Evolutionary conservation across 208 protist genomes (phyloP).

Genomic region (Tritrichomonas musculus): DNA sequence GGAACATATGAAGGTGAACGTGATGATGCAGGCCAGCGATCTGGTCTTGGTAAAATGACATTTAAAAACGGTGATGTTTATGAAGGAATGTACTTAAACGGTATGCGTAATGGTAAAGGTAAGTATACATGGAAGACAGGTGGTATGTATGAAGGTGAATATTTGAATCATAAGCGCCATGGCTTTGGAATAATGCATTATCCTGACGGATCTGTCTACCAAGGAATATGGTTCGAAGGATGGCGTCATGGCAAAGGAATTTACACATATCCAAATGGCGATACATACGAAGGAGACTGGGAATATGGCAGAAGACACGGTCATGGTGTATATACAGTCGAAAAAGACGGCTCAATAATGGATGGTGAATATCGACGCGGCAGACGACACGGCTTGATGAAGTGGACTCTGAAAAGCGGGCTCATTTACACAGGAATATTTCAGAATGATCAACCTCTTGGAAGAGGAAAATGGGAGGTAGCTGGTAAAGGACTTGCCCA

Average conservation of each 20-base stretch:
- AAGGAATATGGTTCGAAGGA: slow-evolving; percentile 42
- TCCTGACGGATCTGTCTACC: slow-evolving; percentile 37
- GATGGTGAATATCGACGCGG: slow-evolving; percentile 13
- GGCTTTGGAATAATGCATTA: slow-evolving; percentile 35
- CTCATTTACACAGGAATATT: slow-evolving; percentile 5
- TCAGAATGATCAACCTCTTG: slow-evolving; percentile 26
- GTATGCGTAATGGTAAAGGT: slow-evolving; percentile 41
- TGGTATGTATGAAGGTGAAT: slow-evolving; percentile 39
- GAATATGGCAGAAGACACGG: background rate
- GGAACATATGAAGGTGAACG: slow-evolving; percentile 38
- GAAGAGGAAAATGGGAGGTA: background rate
- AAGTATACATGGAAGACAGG: slow-evolving; percentile 44
- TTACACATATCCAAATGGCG: slow-evolving; percentile 45
- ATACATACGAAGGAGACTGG: slow-evolving; percentile 43
- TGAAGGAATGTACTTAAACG: slow-evolving; percentile 40
- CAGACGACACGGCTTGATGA: background rate
- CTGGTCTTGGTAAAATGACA: slow-evolving; percentile 41
- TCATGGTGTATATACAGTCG: slow-evolving; percentile 20
- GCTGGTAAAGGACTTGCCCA: background rate
- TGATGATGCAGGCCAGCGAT: slow-evolving; percentile 36
- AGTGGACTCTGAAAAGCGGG: background rate
- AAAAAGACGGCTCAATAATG: background rate
- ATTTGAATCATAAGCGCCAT: background rate
- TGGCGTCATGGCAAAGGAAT: slow-evolving; percentile 45
- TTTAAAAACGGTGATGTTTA: slow-evolving; percentile 47